These are phyloP conservation scores for Emergomyces pasteurianus DNA, from an alignment of 2,329 filamentous ascomycete species.

Conservation along the genomic window DNA sequence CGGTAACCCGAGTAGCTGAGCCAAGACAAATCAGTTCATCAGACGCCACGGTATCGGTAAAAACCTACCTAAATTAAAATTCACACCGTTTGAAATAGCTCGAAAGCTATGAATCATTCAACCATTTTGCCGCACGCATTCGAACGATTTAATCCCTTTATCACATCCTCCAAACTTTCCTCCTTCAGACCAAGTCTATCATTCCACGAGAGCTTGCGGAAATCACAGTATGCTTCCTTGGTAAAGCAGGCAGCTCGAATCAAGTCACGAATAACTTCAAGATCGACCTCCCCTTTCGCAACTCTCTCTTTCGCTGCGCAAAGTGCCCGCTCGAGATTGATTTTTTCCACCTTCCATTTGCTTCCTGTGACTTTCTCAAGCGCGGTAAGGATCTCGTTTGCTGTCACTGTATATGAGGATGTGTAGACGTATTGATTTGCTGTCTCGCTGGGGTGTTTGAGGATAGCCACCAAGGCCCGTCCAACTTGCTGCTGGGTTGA, in stretches of 20 bases:
- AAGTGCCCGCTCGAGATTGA: background rate
- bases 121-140: background rate
- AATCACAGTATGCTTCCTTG: background rate
- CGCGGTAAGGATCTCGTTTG: constrained; percentile 44
- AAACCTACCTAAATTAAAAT: background rate
- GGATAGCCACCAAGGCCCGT: constrained; percentile 39
- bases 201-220: background rate
- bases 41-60: background rate
- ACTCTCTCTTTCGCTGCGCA: background rate
- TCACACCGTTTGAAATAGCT: background rate
- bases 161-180: background rate
- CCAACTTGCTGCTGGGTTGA: constrained; percentile 43
- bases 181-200: background rate
- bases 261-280: background rate
- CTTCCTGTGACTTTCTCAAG: constrained; percentile 42
- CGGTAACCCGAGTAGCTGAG: background rate
- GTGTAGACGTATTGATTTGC: constrained; percentile 48
- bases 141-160: background rate
- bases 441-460: constrained; percentile 40
- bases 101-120: background rate
- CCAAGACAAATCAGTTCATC: background rate
- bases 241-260: background rate
- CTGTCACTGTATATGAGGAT: constrained; percentile 45
- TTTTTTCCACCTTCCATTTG: constrained; percentile 37
- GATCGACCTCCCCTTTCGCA: background rate